Conservation (phyloP, 2,329 filamentous ascomycete genomes). For the Proliferodiscus dingleyae region DNA sequence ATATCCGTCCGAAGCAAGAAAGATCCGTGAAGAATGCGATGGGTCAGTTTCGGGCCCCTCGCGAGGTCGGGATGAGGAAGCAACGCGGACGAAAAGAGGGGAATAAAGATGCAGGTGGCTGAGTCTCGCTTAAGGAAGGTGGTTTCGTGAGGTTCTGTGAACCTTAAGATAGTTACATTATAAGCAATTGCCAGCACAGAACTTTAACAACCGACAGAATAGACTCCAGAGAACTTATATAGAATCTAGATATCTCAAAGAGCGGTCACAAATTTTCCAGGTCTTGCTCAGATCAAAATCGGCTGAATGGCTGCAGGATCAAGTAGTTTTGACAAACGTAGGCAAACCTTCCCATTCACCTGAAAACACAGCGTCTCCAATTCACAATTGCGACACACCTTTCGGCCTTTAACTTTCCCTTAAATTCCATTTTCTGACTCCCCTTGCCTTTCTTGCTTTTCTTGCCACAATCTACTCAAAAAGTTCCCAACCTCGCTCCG, state of each 20-base stretch:
- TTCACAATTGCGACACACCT: background rate
- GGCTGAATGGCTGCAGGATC: background rate
- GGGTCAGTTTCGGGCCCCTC: background rate
- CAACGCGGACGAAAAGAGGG: background rate
- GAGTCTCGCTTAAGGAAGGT: slow-evolving; percentile 5
- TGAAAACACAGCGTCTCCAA: background rate
- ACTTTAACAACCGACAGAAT: background rate
- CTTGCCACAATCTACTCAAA: no score
- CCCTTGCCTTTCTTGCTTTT: background rate
- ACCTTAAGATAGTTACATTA: slow-evolving; percentile 3
- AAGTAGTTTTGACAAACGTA: background rate
- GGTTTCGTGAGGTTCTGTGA: slow-evolving; percentile 7
- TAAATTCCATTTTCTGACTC: background rate
- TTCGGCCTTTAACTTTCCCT: background rate
- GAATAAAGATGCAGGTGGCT: background rate
- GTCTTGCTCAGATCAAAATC: background rate
- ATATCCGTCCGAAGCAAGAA: background rate
- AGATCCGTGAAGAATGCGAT: background rate
- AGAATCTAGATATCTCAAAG: background rate
- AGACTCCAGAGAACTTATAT: background rate
- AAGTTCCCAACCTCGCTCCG: background rate
- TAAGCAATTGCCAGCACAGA: background rate
- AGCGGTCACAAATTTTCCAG: background rate
- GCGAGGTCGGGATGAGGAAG: background rate
- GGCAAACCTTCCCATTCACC: background rate